A percentile compares a stretch with the other conserved stretches of the same genome.
These are phyloP conservation scores for Stephania cephalantha DNA, from an alignment of 164 flowering plant species.

Conservation along the genomic window DNA sequence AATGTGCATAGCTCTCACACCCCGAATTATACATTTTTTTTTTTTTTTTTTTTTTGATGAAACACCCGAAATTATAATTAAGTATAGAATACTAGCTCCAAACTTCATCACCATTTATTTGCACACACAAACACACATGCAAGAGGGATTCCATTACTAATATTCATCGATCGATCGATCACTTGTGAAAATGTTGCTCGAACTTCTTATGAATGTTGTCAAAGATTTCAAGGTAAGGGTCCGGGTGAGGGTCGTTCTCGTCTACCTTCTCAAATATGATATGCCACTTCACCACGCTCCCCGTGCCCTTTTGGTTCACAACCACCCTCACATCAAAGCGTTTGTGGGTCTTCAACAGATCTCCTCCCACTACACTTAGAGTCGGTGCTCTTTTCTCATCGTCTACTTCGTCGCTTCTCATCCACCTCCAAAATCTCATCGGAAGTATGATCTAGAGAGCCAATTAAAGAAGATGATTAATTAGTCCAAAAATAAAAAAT, in stretches of 20 bases:
- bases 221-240: neutral
- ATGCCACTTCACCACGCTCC: conserved; percentile 10
- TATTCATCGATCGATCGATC: neutral
- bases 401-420: conserved; percentile 4
- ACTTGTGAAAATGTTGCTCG: neutral
- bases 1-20: too few species aligned
- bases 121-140: too few species aligned
- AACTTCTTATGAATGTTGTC: neutral
- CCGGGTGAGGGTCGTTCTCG: conserved; percentile 4
- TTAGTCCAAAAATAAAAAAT: too few species aligned
- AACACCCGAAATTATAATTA: too few species aligned
- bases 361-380: neutral
- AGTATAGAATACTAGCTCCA: too few species aligned
- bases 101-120: too few species aligned
- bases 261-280: conserved; percentile 9
- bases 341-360: conserved; percentile 3
- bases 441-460: neutral
- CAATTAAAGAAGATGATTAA: neutral
- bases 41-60: too few species aligned
- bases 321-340: neutral
- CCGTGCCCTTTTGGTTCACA: neutral
- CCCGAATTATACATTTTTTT: too few species aligned
- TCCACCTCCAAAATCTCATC: neutral
- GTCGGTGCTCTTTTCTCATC: conserved; percentile 2
- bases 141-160: too few species aligned